phyloP scores from a whole-genome alignment of 257 asterid species.

The Paraleonurus japonicus region DNA sequence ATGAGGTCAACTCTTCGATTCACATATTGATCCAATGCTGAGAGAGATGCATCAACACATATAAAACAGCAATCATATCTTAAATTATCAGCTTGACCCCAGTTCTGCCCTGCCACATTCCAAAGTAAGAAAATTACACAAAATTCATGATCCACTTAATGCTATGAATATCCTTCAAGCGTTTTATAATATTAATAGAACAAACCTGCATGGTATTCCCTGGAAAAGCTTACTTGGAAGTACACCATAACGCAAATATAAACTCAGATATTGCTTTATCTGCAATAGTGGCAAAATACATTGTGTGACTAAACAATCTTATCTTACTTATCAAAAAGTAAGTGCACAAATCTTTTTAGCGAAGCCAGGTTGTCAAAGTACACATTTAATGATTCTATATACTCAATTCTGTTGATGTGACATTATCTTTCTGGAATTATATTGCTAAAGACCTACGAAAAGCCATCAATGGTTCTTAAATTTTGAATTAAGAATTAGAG shows the following conservation, averaged over 20 bases:
- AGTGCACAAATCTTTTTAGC: not conserved
- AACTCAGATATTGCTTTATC: slow-evolving; percentile 72
- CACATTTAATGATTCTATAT: not conserved
- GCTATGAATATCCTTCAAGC: not conserved
- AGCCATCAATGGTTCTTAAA: not conserved
- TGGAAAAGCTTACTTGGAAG: slow-evolving; percentile 83
- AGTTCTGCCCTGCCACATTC: slow-evolving; percentile 93
- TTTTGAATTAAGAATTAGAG: not conserved
- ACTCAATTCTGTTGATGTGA: not conserved
- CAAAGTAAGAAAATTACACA: slow-evolving; percentile 33
- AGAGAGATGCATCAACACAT: slow-evolving; percentile 83
- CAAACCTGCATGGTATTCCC: slow-evolving; percentile 69
- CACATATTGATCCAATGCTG: slow-evolving; percentile 70
- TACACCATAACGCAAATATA: slow-evolving; percentile 63
- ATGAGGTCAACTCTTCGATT: slow-evolving; percentile 77
- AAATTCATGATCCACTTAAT: not conserved
- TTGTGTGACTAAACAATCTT: slow-evolving; percentile 13
- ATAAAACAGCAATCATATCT: slow-evolving; percentile 76
- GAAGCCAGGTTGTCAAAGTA: not conserved
- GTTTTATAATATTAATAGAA: slow-evolving; percentile 3
- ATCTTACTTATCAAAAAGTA: not conserved
- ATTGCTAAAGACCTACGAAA: not conserved
- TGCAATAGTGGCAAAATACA: slow-evolving; percentile 32
- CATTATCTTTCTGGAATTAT: not conserved
- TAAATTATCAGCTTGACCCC: slow-evolving; percentile 80